Evolutionary conservation across 2,329 filamentous ascomycete genomes (phyloP).

Genomic region (Aspergillus felis): DNA sequence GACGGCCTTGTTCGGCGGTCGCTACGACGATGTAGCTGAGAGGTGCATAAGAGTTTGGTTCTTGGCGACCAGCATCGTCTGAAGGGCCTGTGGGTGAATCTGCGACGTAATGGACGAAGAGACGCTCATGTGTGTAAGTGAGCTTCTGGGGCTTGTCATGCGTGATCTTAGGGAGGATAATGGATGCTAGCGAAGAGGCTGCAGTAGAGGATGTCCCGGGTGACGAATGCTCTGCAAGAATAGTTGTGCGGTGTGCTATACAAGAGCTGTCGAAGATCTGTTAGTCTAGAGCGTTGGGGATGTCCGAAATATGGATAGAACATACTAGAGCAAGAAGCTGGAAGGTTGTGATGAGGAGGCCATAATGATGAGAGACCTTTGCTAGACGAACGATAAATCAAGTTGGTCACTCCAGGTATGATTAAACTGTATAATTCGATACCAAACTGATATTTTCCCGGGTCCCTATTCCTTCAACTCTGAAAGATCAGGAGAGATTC

Average conservation of each 20-base stretch:
- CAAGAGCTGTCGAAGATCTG: constrained; percentile 62
- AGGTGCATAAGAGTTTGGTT: constrained; percentile 64
- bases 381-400: not conserved
- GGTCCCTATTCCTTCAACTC: not conserved
- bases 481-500: not conserved
- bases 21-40: constrained; percentile 91
- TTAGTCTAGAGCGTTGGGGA: constrained; percentile 4
- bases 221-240: constrained; percentile 87
- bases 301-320: constrained; percentile 10
- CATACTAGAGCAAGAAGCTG: constrained; percentile 71
- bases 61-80: constrained; percentile 25
- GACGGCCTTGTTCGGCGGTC: constrained; percentile 73
- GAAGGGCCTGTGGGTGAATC: constrained; percentile 66
- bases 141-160: constrained; percentile 79
- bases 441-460: not conserved
- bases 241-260: constrained; percentile 89
- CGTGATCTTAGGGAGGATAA: constrained; percentile 92
- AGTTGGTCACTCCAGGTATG: not conserved
- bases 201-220: constrained; percentile 79
- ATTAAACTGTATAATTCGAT: not conserved
- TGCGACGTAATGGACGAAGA: constrained; percentile 94
- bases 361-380: constrained; percentile 45
- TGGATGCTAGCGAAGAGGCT: constrained; percentile 81
- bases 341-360: constrained; percentile 65
- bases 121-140: constrained; percentile 86